Evolutionary conservation across 495 filamentous ascomycete species (phyloP), one percentile per base, ranked within the genome.

Genomic region (Pseudoneurospora amorphoporcata): DNA sequence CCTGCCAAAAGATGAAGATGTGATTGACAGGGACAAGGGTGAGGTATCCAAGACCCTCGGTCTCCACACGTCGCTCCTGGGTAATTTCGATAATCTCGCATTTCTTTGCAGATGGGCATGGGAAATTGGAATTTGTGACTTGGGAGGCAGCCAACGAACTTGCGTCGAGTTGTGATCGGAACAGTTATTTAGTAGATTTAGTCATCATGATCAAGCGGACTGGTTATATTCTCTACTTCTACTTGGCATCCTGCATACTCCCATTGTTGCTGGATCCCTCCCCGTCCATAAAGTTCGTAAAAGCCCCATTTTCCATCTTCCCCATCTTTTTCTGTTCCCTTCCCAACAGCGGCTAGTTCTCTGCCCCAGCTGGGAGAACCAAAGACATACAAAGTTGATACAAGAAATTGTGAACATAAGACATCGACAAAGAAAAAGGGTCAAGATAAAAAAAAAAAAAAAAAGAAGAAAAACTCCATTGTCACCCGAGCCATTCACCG

Each of bases 341-440:
- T 61, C 29, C 23, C 12, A 53, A 19, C 9, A 5, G 45, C 45
- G 19, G 45, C 0, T 23, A 10, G 19, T 23, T 8, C 2, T 23
- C 9, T 53, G 10, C 19, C 45, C 0, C 23, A 53, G 53, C 12
- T 32, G 23, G 29, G 12, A 61, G 53, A 32, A 35, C 12, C 6
- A 65, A 65, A 35, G 29, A 65, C 53, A 77, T 65, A 69, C 73
- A 69, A 69, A 68, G 37, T 69, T 41, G 39, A 70, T 71, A 37
- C 23, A 61, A 43, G 47, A 29, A 68, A 39, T 74, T 73, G 53
- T 72, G 72, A 71, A 75, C 71, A 71, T 6, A 5, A 71, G 68
- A 69, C 72, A 75, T 76, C 76, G 70, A 70, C 43, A 78, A 74
- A 77, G 76, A 81, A 72, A 70, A 76, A 79, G 78, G 74, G 19